phyloP scores from a whole-genome alignment of 2,329 filamentous ascomycete genomes.

The Cadophora luteo-olivacea region DNA sequence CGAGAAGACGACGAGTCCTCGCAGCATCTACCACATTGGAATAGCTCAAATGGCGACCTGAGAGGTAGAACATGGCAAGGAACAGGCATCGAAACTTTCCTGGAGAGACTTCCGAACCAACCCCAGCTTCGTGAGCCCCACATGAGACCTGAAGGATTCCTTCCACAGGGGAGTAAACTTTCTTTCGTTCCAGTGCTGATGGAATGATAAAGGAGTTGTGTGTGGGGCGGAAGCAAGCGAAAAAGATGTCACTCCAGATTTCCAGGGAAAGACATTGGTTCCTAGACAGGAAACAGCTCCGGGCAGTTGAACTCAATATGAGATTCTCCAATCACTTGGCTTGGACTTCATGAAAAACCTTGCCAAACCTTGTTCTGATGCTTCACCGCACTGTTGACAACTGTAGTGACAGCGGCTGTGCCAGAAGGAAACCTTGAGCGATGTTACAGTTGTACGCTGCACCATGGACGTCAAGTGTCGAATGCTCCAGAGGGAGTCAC shows the following conservation, averaged over 20 bases:
- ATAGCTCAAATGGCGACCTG: not conserved
- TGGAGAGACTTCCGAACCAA: not conserved
- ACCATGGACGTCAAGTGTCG: not conserved
- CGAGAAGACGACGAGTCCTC: not conserved
- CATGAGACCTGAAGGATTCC: slow-evolving; percentile 2
- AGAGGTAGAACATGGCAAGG: not conserved
- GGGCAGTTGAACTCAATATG: not conserved
- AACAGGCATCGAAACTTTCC: not conserved
- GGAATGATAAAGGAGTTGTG: not conserved
- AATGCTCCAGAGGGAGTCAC: not conserved
- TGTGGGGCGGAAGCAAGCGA: not conserved
- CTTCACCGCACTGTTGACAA: not conserved
- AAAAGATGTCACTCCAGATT: not conserved
- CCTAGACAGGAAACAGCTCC: not conserved
- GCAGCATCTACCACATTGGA: not conserved
- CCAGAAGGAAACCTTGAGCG: not conserved
- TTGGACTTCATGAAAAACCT: not conserved
- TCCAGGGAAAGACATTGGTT: not conserved
- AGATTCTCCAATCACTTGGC: not conserved
- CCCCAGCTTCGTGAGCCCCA: slow-evolving; percentile 1
- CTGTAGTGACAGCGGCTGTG: not conserved
- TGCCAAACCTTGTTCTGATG: not conserved
- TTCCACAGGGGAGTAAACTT: not conserved
- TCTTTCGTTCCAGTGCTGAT: not conserved
- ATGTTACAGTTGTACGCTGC: not conserved